A percentile compares a stretch with the other conserved stretches of the same genome.
Conservation (phyloP, 345 rosid species). For the Eucalyptus polyanthemos region DNA sequence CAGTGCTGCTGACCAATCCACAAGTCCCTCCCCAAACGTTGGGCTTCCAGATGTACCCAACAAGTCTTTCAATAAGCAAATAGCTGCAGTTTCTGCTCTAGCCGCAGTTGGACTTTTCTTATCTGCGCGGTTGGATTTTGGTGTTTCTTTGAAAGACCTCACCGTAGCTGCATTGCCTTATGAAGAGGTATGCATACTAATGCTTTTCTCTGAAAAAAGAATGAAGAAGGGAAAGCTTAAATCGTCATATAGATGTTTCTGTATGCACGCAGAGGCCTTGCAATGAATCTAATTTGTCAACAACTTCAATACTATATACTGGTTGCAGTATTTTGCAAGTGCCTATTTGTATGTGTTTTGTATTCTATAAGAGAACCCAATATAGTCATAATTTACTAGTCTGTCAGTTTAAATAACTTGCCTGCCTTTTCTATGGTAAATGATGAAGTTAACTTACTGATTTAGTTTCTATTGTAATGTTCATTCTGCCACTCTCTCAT, state of each 20-base stretch:
- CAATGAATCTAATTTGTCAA: background rate
- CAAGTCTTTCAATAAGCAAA: slow-evolving; percentile 36
- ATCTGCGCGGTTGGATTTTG: slow-evolving; percentile 53
- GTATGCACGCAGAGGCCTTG: background rate
- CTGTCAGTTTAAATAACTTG: background rate
- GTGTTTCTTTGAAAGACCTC: slow-evolving; percentile 70
- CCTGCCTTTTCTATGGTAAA: background rate
- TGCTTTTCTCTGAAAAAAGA: background rate
- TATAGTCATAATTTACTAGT: background rate
- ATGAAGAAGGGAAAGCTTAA: background rate
- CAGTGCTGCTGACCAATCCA: background rate
- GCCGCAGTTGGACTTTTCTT: slow-evolving; percentile 54
- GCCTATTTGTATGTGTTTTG: background rate
- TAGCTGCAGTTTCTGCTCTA: slow-evolving; percentile 37
- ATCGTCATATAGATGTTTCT: background rate
- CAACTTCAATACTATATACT: background rate
- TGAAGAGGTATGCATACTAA: slow-evolving; percentile 38
- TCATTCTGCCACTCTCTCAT: background rate
- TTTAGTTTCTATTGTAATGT: background rate
- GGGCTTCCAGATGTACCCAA: slow-evolving; percentile 54
- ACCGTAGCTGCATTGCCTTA: slow-evolving; percentile 58
- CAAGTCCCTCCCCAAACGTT: slow-evolving; percentile 11
- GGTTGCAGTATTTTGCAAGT: background rate
- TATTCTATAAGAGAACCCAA: background rate
- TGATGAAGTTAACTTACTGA: background rate